These are phyloP conservation scores for Camelina sativa DNA, from an alignment of 345 rosid genomes.

Conservation along the genomic window DNA sequence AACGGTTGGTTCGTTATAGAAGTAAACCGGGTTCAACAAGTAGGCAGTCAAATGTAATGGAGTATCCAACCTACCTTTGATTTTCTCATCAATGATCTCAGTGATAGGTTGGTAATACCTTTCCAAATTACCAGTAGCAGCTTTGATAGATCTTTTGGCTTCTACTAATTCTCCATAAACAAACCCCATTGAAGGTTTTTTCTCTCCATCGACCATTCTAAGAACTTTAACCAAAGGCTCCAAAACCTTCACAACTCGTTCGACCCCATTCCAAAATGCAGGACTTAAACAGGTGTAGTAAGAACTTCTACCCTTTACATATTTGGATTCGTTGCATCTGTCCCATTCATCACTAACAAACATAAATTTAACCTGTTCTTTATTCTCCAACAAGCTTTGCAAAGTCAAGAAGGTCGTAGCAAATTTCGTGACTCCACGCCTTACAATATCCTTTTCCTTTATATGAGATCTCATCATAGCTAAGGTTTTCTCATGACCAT, in stretches of 20 bases:
- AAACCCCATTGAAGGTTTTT: slow-evolving; percentile 15
- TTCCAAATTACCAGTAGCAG: slow-evolving; percentile 2
- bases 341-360: not conserved
- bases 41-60: not conserved
- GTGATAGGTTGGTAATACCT: slow-evolving; percentile 17
- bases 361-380: not conserved
- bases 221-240: slow-evolving; percentile 1
- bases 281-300: not conserved
- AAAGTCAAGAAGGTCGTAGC: slow-evolving; percentile 13
- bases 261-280: not conserved
- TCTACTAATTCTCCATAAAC: slow-evolving; percentile 22
- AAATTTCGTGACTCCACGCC: not conserved
- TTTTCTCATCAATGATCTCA: slow-evolving; percentile 27
- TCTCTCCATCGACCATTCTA: slow-evolving; percentile 22
- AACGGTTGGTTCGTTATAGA: slow-evolving; percentile 8
- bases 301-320: not conserved
- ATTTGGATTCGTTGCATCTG: not conserved
- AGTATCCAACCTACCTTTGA: slow-evolving; percentile 19
- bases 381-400: slow-evolving; percentile 13
- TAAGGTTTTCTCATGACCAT: not conserved
- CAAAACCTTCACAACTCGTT: slow-evolving; percentile 7
- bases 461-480: not conserved
- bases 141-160: not conserved
- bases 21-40: not conserved
- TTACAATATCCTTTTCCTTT: not conserved